Evolutionary conservation across 2,329 filamentous ascomycete genomes (phyloP), one percentile per base, ranked within the genome.

Genomic region (Claviceps fusiformis): DNA sequence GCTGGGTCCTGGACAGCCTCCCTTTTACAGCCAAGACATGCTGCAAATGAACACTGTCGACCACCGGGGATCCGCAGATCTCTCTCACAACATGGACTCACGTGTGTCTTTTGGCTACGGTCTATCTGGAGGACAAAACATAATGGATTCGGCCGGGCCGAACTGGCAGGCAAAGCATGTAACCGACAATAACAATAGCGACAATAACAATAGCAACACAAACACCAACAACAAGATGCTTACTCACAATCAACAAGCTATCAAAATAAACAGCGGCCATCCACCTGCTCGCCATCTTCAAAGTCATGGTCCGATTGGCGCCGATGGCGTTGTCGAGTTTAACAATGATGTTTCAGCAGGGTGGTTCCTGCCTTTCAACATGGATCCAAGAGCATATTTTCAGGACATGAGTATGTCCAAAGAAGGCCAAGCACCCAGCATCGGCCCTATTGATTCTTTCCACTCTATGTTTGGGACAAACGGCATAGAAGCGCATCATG

Each of bases 301-400:
- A 7, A 50, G 61, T 29, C 57, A 64, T 53, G 62, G 50, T n/a
- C 54, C 59, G 11, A 57, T 61, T 44, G 52, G 60, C 24, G 53
- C 55, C 9, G 61, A 62, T 43, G 59, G 56, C 27, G 55, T 65
- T 50, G 57, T 59, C 37, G 61, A 58, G 44, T 64, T 67, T 50
- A 58, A 54, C 4, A 70, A 70, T 41, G 78, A 81, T 58, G 71
- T 76, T 2, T 78, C 73, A 52, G 85, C 84, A 53, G 88, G 87
- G 5, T 97, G 91, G 88, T 95, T 95, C 68, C 83, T 95, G 74
- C 89, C 91, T 1, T 95, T 95, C 70, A 95, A 95, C 65, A 82
- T 95, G 70, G 87, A 93, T 56, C 87, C 89, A 24, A 83, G 87
- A 0, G 80, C 82, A 56, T 69, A 80, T 46, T 71, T 72, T 7